Evolutionary conservation across 768 basidiomycete genomes (phyloP).

Genomic region (Piloderma croceum): DNA sequence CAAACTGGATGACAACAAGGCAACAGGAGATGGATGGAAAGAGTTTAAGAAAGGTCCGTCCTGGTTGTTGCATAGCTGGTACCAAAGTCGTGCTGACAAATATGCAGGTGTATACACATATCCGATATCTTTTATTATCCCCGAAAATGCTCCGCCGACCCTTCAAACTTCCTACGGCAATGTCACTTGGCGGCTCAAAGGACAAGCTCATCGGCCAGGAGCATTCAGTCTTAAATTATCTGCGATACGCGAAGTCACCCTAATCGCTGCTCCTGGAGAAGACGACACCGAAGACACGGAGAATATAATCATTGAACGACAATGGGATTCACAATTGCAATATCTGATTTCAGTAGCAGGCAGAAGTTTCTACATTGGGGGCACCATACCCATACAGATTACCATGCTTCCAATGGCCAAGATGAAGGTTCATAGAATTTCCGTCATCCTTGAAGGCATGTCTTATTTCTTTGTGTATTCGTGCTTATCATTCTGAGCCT

Average conservation of each 20-base stretch:
- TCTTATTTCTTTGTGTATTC: neutral
- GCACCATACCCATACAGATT: constrained; percentile 51
- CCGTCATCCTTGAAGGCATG: constrained; percentile 55
- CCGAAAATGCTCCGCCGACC: constrained; percentile 51
- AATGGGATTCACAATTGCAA: constrained; percentile 61
- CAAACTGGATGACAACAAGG: constrained; percentile 34
- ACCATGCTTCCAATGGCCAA: constrained; percentile 59
- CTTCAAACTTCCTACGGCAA: constrained; percentile 51
- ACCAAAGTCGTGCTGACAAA: neutral
- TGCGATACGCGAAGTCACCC: constrained; percentile 46
- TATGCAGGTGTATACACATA: constrained; percentile 57
- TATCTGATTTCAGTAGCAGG: constrained; percentile 48
- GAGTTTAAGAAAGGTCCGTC: constrained; percentile 78
- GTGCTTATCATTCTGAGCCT: neutral
- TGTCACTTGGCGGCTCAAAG: constrained; percentile 54
- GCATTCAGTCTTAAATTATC: constrained; percentile 49
- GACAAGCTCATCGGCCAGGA: constrained; percentile 54
- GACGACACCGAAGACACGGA: constrained; percentile 53
- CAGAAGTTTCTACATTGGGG: constrained; percentile 54
- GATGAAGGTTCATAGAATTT: constrained; percentile 53
- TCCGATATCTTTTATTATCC: constrained; percentile 63
- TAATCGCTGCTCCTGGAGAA: constrained; percentile 54
- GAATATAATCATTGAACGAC: constrained; percentile 53
- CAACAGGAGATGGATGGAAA: constrained; percentile 61
- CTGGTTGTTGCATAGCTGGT: constrained; percentile 5